A percentile compares a stretch with the other conserved stretches of the same genome.
Evolutionary conservation across 768 basidiomycete genomes (phyloP).

Genomic region (Gelatoporia subvermispora): DNA sequence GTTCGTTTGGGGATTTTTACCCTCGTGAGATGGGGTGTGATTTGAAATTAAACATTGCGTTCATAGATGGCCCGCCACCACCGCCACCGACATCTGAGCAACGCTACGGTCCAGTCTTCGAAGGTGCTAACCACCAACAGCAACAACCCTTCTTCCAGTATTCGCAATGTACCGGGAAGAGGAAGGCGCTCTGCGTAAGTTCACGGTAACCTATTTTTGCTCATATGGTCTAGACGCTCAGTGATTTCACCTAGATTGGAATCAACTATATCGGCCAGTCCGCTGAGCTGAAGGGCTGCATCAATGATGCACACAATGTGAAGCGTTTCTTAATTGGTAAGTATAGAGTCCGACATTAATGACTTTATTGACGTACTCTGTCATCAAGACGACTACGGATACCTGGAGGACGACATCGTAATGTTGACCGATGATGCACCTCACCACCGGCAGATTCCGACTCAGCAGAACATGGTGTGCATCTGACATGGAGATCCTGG

Average conservation of each 20-base stretch:
- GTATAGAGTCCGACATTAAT: constrained; percentile 10
- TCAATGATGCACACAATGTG: constrained; percentile 56
- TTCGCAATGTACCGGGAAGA: constrained; percentile 48
- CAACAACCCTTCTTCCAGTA: constrained; percentile 49
- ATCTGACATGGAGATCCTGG: neutral
- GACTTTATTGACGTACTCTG: neutral
- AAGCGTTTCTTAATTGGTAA: constrained; percentile 40
- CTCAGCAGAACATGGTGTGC: constrained; percentile 46
- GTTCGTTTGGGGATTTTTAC: no score
- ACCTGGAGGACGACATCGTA: constrained; percentile 51
- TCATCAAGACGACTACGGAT: constrained; percentile 36
- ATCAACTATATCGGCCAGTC: constrained; percentile 46
- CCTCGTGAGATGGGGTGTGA: no score
- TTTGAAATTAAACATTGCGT: no score
- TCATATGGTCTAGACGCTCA: neutral
- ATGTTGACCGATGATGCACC: constrained; percentile 48
- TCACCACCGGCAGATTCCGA: constrained; percentile 43
- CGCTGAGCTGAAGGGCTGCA: constrained; percentile 46
- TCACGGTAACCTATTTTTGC: neutral
- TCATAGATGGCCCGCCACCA: constrained; percentile 24
- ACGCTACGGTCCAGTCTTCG: constrained; percentile 40
- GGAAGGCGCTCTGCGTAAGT: constrained; percentile 51
- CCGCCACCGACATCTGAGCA: constrained; percentile 34
- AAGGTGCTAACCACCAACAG: constrained; percentile 27
- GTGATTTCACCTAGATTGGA: constrained; percentile 36